Evolutionary conservation across 495 filamentous ascomycete genomes (phyloP), one percentile per base, ranked within the genome.

Genomic region (Aspergillus sparsus): DNA sequence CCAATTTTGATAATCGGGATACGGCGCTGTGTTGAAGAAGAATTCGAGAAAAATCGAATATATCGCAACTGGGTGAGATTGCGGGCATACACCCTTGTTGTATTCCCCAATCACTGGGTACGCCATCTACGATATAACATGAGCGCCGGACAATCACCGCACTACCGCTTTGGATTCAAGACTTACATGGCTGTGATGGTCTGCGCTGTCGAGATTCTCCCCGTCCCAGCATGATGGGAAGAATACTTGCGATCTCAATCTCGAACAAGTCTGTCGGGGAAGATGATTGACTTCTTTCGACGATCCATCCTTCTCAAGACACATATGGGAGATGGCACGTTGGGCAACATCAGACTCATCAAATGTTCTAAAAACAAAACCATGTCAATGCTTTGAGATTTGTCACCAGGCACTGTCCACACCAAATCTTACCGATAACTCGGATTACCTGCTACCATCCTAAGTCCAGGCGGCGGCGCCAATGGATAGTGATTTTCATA

Each of bases 41-140:
- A 87, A 77, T 74, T 91, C 89, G 64, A 81, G 85, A 74, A 91
- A 90, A 53, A 91, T 73, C 39, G 87, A 85, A 62, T 85, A 74
- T 5, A 87, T 74, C 16, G 83, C 83, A 5, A 76, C 67, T 0
- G 86, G 85, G 75, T 90, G 89, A 53, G 66, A 63, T 34, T 60
- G 12, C 5, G 65, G 68, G 46, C 70, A 71, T 15, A 64, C 57
- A 35, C 68, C 68, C 32, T 61, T 53, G 49, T 71, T 70, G 42
- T 68, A 71, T 27, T 66, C 66, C 6, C 66, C 70, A 27, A 64
- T 57, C 21, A 37, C 63, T 2, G 67, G 71, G 58, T 73, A 73
- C 31, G 68, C 58, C 58, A 70, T 67, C 68, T 70, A 32, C 9
- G 49, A 11, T 7, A 34, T n/a, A 11, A 31, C 0, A 21, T 61